These are phyloP conservation scores for Aureobasidium sp. DNA, from an alignment of 2,329 filamentous ascomycete species.

Conservation along the genomic window DNA sequence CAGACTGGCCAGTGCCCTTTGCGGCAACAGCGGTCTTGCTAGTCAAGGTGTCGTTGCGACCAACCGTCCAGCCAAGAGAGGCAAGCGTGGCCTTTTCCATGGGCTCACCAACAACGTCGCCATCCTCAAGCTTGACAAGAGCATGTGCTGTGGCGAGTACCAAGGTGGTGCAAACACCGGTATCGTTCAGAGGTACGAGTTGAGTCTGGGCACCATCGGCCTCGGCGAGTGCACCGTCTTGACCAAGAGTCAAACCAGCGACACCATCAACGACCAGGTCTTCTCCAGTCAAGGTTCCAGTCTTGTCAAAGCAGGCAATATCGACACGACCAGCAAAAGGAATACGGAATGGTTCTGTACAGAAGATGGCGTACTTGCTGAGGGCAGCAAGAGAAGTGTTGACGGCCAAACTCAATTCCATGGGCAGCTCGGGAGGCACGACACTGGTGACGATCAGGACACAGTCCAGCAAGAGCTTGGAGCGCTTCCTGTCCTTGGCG, in stretches of 20 bases:
- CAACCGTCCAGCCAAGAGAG: constrained; percentile 88
- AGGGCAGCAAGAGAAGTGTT: constrained; percentile 94
- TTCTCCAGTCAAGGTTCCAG: constrained; percentile 90
- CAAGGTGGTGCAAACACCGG: constrained; percentile 74
- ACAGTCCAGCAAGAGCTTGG: constrained; percentile 93
- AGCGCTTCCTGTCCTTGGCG: constrained; percentile 86
- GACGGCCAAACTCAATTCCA: constrained; percentile 95
- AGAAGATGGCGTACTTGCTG: constrained; percentile 95
- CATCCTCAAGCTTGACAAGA: constrained; percentile 90
- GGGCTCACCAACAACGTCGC: constrained; percentile 92
- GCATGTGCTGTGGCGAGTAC: constrained; percentile 93
- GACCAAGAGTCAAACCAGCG: constrained; percentile 72
- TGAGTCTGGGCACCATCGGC: constrained; percentile 75
- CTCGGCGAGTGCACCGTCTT: constrained; percentile 55
- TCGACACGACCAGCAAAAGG: constrained; percentile 93
- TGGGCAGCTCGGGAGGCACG: constrained; percentile 94
- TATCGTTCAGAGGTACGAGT: constrained; percentile 61
- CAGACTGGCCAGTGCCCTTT: constrained; percentile 35
- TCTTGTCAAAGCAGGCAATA: constrained; percentile 97
- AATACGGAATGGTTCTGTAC: constrained; percentile 96
- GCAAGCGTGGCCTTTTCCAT: constrained; percentile 96
- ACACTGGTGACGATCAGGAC: constrained; percentile 96
- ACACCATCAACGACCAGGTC: constrained; percentile 96
- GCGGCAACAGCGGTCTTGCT: constrained; percentile 50
- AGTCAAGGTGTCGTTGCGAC: constrained; percentile 74